phyloP scores from a whole-genome alignment of 2,329 filamentous ascomycete genomes.

The Boeremia lycopersici region DNA sequence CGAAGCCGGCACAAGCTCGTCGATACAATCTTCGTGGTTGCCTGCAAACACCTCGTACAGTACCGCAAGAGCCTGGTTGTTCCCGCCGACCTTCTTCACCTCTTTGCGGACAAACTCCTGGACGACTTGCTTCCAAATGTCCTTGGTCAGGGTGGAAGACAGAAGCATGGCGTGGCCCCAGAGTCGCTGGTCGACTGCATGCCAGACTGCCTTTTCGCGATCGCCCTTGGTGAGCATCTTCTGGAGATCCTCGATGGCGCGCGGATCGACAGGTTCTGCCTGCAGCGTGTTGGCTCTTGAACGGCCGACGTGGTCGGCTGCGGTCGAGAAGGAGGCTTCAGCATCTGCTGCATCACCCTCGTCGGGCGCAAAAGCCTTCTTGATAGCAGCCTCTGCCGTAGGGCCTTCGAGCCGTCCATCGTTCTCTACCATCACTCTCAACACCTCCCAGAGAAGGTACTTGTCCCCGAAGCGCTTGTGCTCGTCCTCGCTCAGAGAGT shows the following conservation, averaged over 20 bases:
- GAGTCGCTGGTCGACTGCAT: slow-evolving; percentile 86
- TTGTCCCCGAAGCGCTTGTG: slow-evolving; percentile 79
- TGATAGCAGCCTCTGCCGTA: slow-evolving; percentile 74
- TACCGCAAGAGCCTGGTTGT: slow-evolving; percentile 85
- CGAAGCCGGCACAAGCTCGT: slow-evolving; percentile 91
- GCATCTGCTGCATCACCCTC: slow-evolving; percentile 25
- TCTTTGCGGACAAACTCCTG: slow-evolving; percentile 97
- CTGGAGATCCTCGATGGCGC: slow-evolving; percentile 73
- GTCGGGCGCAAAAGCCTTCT: slow-evolving; percentile 73
- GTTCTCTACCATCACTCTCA: slow-evolving; percentile 80
- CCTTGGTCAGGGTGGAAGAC: slow-evolving; percentile 74
- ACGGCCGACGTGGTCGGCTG: slow-evolving; percentile 46
- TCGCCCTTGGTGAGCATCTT: slow-evolving; percentile 78
- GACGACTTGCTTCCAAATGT: slow-evolving; percentile 87
- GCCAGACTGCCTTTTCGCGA: slow-evolving; percentile 89
- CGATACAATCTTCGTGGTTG: slow-evolving; percentile 91
- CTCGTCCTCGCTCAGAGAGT: slow-evolving; percentile 61
- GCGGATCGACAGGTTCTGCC: slow-evolving; percentile 71
- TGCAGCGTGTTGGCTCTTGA: slow-evolving; percentile 43
- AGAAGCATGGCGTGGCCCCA: slow-evolving; percentile 98
- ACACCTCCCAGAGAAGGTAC: slow-evolving; percentile 83
- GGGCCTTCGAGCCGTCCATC: slow-evolving; percentile 81
- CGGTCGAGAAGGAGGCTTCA: slow-evolving; percentile 37
- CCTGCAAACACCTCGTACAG: slow-evolving; percentile 94
- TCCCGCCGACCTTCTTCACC: slow-evolving; percentile 79